A percentile compares a stretch with the other conserved stretches of the same genome.
Conservation (phyloP, 2,329 filamentous ascomycete genomes). For the Colletotrichum limetticola region DNA sequence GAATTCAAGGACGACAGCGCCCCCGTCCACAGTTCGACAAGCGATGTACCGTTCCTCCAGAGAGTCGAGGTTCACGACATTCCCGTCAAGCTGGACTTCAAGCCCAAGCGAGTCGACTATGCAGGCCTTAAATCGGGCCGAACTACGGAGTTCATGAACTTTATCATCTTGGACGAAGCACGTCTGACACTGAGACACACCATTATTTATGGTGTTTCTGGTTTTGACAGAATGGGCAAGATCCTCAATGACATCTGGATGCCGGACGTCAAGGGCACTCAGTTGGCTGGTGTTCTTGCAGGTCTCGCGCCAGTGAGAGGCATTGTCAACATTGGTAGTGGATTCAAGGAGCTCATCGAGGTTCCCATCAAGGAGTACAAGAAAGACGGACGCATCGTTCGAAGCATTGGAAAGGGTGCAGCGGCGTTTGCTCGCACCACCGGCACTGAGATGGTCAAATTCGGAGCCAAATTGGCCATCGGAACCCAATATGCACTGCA, state of each 20-base stretch:
- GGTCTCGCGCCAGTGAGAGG: slow-evolving; percentile 91
- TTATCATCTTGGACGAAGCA: slow-evolving; percentile 89
- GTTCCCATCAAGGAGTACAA: slow-evolving; percentile 92
- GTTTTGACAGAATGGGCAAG: slow-evolving; percentile 89
- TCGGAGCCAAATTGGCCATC: slow-evolving; percentile 93
- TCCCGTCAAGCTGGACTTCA: slow-evolving; percentile 89
- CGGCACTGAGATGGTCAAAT: slow-evolving; percentile 90
- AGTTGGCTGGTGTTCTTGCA: slow-evolving; percentile 88
- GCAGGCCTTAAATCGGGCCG: slow-evolving; percentile 90
- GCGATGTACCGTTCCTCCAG: slow-evolving; percentile 87
- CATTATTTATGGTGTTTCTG: slow-evolving; percentile 91
- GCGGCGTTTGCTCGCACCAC: slow-evolving; percentile 92
- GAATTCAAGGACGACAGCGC: slow-evolving; percentile 89
- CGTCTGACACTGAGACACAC: slow-evolving; percentile 87
- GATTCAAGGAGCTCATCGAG: slow-evolving; percentile 86
- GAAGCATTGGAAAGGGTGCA: slow-evolving; percentile 92
- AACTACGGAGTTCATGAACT: slow-evolving; percentile 99
- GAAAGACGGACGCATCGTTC: slow-evolving; percentile 92
- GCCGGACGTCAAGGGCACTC: slow-evolving; percentile 89
- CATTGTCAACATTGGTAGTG: slow-evolving; percentile 89
- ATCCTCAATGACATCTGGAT: slow-evolving; percentile 97
- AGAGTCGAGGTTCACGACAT: slow-evolving; percentile 88
- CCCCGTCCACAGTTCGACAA: slow-evolving; percentile 65
- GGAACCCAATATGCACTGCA: slow-evolving; percentile 95
- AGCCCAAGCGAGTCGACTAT: slow-evolving; percentile 98